These are phyloP conservation scores for Tuber aestivum DNA, from an alignment of 495 filamentous ascomycete species.

Conservation along the genomic window DNA sequence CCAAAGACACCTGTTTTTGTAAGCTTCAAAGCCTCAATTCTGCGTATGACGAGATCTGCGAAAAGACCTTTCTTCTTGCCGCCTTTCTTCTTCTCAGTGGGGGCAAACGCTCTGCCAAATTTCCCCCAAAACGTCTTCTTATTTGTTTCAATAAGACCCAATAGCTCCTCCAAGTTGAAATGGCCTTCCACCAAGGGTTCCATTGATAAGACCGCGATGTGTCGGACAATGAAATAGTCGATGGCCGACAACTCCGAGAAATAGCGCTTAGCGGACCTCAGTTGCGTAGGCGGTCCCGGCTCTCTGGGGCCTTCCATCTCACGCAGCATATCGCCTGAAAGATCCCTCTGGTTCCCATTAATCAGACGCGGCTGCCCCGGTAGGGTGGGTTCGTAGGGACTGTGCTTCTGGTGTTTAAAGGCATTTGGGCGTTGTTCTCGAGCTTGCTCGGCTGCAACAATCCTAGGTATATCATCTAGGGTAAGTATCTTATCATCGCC, in stretches of 20 bases:
- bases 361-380: constrained; percentile 60
- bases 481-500: constrained; percentile 87
- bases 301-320: constrained; percentile 47
- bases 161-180: constrained; percentile 90
- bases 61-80: constrained; percentile 75
- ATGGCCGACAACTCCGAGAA: constrained; percentile 94
- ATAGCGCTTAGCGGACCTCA: constrained; percentile 63
- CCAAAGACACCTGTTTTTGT: constrained; percentile 61
- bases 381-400: constrained; percentile 59
- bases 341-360: constrained; percentile 70
- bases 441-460: constrained; percentile 92
- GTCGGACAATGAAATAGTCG: constrained; percentile 94
- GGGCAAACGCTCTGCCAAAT: constrained; percentile 82
- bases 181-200: constrained; percentile 83
- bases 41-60: constrained; percentile 29
- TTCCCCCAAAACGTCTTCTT: constrained; percentile 96
- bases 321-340: constrained; percentile 60
- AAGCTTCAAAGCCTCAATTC: constrained; percentile 38
- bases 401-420: constrained; percentile 66
- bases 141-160: constrained; percentile 86
- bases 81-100: constrained; percentile 62
- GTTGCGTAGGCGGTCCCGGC: constrained; percentile 46
- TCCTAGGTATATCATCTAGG: constrained; percentile 93
- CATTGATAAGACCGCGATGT: constrained; percentile 92
- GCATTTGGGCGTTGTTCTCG: constrained; percentile 85